Base-by-base conservation (phyloP, 768 basidiomycete genomes). In the Porpolomopsis calyptriformis region DNA sequence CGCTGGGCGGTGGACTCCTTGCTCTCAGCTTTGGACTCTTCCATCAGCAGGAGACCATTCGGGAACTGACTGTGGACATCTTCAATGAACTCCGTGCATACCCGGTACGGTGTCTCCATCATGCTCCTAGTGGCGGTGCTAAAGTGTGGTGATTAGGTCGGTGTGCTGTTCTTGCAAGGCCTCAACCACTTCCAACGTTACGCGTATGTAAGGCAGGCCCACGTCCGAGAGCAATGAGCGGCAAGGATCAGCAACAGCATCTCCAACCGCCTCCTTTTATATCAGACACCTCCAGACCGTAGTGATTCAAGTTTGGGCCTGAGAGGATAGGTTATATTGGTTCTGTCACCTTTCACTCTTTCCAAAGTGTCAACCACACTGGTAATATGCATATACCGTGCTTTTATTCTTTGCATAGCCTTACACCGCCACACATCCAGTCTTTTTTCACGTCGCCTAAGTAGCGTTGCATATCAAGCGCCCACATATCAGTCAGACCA, bases 141-240 rank as follows among this genome's bases (percentile, higher is more conserved):
- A n/a, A n/a, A n/a, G n/a, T n/a, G n/a, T n/a, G n/a, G n/a, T n/a
- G n/a, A n/a, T n/a, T 55, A 92, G 90, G 76, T 90, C 46, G 90
- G 91, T 0, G 73, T 80, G 16, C 68, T 84, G 44, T 88, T 82
- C 57, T 63, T 93, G 27, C 79, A 85, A 57, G 68, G 76, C 8
- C 71, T 94, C 20, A 94, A 92, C 58, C 83, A 87, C 54, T 94
- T 93, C 60, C 88, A 91, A 57, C 78, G 86, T 2, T 85, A 88
- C 48, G 85, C 91, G 0, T 93, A 89, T 56, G 78, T 87, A 20
- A 76, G 90, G 36, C 82, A 87, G 59, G 87, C 86, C 0, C 75
- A 85, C 57, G 77, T 76, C 11, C 71, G 74, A 27, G 82, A 88
- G 50, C 64, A 60, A 48, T 64, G 62, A 33, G 42, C 55, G 24